phyloP scores from a whole-genome alignment of 1,139 yeast genomes.

The Kodamaea sp. region DNA sequence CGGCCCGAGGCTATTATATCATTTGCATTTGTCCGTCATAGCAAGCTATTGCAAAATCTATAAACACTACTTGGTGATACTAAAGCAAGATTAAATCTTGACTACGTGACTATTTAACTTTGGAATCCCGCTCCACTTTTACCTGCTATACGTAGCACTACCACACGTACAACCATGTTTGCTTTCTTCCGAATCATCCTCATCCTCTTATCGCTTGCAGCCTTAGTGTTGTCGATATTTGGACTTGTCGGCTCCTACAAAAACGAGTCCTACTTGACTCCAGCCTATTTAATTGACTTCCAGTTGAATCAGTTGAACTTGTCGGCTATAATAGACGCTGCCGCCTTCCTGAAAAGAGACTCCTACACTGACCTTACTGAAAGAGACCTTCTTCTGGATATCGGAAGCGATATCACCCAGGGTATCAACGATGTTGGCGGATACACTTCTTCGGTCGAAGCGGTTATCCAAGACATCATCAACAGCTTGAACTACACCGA shows the following conservation, averaged over 20 bases:
- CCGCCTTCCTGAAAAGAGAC: slow-evolving; percentile 13
- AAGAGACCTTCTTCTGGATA: slow-evolving; percentile 4
- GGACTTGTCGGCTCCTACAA: slow-evolving; percentile 46
- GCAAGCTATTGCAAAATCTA: too few species aligned
- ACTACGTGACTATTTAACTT: too few species aligned
- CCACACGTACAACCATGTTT: slow-evolving; percentile 22
- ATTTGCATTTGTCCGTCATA: too few species aligned
- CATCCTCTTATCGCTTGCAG: slow-evolving; percentile 36
- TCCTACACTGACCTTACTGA: slow-evolving; percentile 1
- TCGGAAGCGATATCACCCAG: slow-evolving; percentile 5
- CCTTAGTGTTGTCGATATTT: slow-evolving; percentile 37
- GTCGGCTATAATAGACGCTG: slow-evolving; percentile 27
- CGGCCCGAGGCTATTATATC: too few species aligned
- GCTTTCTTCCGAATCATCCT: slow-evolving; percentile 37
- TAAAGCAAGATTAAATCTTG: too few species aligned
- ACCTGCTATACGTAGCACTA: too few species aligned
- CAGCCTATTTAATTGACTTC: slow-evolving; percentile 39
- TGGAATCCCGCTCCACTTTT: too few species aligned
- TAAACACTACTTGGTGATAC: too few species aligned
- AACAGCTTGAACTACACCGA: slow-evolving; percentile 19
- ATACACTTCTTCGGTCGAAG: slow-evolving; percentile 49
- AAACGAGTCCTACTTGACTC: slow-evolving; percentile 35
- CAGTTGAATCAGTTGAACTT: slow-evolving; percentile 38
- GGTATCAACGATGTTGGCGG: slow-evolving; percentile 16
- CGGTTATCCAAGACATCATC: slow-evolving; percentile 18